phyloP scores from a whole-genome alignment of 805 yeast genomes.

The Metschnikowia vanudenii region DNA sequence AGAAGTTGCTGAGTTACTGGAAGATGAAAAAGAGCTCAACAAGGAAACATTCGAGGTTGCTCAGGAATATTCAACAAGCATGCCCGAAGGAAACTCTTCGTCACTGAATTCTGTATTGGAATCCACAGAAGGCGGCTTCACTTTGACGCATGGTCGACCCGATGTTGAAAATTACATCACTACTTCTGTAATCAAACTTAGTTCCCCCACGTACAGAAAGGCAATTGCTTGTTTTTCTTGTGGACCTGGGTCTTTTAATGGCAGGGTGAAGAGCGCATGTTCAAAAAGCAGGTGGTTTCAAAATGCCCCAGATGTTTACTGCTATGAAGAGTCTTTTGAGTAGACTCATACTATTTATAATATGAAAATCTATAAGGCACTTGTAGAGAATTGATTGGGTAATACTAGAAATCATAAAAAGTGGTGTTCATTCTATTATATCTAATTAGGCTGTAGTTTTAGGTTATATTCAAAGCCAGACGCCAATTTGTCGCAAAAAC shows the following conservation, averaged over 20 bases:
- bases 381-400: no score
- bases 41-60: conserved; percentile 4
- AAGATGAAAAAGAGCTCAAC: conserved; percentile 1
- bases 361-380: no score
- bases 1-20: neutral
- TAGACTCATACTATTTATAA: conserved; percentile 1
- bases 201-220: conserved; percentile 18
- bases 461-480: no score
- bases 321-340: conserved; percentile 36
- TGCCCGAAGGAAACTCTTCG: neutral
- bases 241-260: conserved; percentile 38
- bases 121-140: conserved; percentile 7
- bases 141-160: conserved; percentile 20
- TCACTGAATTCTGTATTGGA: neutral
- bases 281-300: conserved; percentile 26
- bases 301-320: conserved; percentile 41
- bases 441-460: no score
- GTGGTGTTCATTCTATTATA: no score
- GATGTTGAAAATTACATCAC: conserved; percentile 18
- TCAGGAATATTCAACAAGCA: conserved; percentile 3
- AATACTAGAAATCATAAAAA: no score
- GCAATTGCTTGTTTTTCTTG: conserved; percentile 41
- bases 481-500: no score
- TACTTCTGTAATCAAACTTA: conserved; percentile 17
- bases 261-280: conserved; percentile 28